These are phyloP conservation scores for Aspergillus ostianus DNA, from an alignment of 495 filamentous ascomycete genomes.

Conservation along the genomic window DNA sequence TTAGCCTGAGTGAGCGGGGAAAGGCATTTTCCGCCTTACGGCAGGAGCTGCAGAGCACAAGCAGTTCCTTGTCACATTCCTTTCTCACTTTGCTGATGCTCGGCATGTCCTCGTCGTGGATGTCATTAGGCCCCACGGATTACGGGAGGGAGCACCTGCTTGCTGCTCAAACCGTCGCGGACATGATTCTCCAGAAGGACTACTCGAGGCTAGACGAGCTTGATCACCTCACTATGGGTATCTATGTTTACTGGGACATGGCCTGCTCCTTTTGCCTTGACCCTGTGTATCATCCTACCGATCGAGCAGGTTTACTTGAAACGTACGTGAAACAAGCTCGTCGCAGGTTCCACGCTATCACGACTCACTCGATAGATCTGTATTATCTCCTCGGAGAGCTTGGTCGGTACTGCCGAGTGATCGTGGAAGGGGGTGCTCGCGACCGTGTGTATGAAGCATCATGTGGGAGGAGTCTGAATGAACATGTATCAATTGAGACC, in stretches of 20 bases:
- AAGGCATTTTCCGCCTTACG: too few species aligned
- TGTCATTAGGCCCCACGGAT: neutral
- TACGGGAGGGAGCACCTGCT: neutral
- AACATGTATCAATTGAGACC: neutral
- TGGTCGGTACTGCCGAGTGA: neutral
- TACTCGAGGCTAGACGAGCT: neutral
- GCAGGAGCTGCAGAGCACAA: too few species aligned
- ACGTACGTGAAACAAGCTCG: neutral
- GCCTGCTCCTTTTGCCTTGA: slow-evolving; percentile 2
- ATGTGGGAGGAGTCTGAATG: neutral
- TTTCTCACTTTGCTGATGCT: neutral
- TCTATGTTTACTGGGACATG: slow-evolving; percentile 6
- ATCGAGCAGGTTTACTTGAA: neutral
- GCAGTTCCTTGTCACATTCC: too few species aligned
- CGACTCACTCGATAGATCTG: slow-evolving; percentile 1
- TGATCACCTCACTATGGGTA: neutral
- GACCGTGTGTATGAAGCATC: neutral
- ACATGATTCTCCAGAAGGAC: neutral
- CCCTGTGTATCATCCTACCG: neutral
- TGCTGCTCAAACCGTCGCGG: neutral
- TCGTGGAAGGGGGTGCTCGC: neutral
- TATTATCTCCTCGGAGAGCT: slow-evolving; percentile 1
- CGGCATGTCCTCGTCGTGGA: slow-evolving; percentile 5
- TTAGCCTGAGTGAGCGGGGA: too few species aligned
- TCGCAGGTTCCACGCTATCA: slow-evolving; percentile 1